A percentile compares a stretch with the other conserved stretches of the same genome.
These are phyloP conservation scores for Jackrogersella multiformis DNA, from an alignment of 495 filamentous ascomycete genomes.

Conservation along the genomic window DNA sequence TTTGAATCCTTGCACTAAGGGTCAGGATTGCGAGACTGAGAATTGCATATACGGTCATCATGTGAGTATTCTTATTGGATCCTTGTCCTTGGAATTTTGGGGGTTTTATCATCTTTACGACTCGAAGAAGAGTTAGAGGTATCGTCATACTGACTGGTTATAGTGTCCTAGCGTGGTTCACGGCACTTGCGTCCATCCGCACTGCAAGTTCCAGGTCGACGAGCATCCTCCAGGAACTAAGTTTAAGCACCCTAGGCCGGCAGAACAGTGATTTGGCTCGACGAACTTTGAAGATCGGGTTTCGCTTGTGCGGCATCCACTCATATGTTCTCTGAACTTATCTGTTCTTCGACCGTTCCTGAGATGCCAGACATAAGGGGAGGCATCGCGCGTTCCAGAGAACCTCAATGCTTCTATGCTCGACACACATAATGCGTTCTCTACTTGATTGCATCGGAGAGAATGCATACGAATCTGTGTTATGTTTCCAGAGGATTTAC, in stretches of 20 bases:
- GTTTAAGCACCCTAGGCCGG: slow-evolving; percentile 45
- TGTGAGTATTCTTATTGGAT: slow-evolving; percentile 42
- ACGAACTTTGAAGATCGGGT: too few species aligned
- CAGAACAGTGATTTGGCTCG: background rate
- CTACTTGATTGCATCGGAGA: background rate
- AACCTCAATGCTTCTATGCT: background rate
- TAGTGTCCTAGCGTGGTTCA: slow-evolving; percentile 55
- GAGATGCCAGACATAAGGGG: background rate
- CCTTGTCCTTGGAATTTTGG: background rate
- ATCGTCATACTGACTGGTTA: slow-evolving; percentile 11
- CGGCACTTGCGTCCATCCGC: slow-evolving; percentile 53
- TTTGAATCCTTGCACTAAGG: slow-evolving; percentile 80
- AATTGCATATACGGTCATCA: slow-evolving; percentile 89
- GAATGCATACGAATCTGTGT: too few species aligned
- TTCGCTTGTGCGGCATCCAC: background rate
- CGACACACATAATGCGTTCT: background rate
- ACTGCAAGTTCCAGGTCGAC: slow-evolving; percentile 58
- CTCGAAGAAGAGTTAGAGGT: too few species aligned
- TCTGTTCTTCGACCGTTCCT: background rate
- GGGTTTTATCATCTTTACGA: too few species aligned
- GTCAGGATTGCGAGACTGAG: slow-evolving; percentile 74
- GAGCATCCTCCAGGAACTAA: slow-evolving; percentile 62
- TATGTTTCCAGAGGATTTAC: too few species aligned
- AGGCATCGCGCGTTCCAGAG: background rate
- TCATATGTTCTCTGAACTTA: too few species aligned